Conservation (phyloP, 176 grass and related monocot species). For the Phragmites australis region DNA sequence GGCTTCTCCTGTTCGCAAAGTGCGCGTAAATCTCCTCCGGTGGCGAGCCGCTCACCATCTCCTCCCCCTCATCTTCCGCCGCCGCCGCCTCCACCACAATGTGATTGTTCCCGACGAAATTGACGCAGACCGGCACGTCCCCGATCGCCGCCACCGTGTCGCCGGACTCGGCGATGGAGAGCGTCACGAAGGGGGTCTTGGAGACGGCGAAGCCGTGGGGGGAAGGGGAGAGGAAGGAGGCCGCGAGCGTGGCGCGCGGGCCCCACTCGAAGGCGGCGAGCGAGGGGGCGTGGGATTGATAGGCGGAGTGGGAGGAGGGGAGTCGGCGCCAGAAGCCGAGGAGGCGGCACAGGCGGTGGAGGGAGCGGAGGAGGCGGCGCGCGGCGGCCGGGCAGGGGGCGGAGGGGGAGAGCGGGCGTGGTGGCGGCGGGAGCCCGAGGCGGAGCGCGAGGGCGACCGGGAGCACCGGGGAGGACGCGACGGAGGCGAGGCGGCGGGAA, state of each 20-base stretch:
- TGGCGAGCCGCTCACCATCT: slow-evolving; percentile 48
- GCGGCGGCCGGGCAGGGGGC: slow-evolving; percentile 23
- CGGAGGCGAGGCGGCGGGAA: slow-evolving; percentile 41
- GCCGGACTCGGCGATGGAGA: slow-evolving; percentile 47
- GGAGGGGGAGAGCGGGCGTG: background rate
- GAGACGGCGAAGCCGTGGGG: slow-evolving; percentile 25
- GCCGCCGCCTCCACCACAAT: slow-evolving; percentile 51
- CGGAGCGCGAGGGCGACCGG: slow-evolving; percentile 47
- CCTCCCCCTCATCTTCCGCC: slow-evolving; percentile 31
- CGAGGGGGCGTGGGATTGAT: background rate
- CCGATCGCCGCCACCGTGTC: slow-evolving; percentile 46
- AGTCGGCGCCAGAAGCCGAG: slow-evolving; percentile 62
- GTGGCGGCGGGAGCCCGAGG: slow-evolving; percentile 34
- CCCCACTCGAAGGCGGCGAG: slow-evolving; percentile 72
- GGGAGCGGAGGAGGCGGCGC: slow-evolving; percentile 37
- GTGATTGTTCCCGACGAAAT: slow-evolving; percentile 59
- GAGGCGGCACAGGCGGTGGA: slow-evolving; percentile 50
- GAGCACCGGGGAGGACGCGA: slow-evolving; percentile 49
- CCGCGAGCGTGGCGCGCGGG: slow-evolving; percentile 45
- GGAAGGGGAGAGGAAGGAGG: slow-evolving; percentile 49
- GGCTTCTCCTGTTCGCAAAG: slow-evolving; percentile 68
- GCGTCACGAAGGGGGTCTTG: slow-evolving; percentile 53
- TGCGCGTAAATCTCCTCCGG: slow-evolving; percentile 67
- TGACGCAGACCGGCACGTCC: slow-evolving; percentile 50
- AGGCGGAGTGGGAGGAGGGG: background rate